Evolutionary conservation across 2,329 filamentous ascomycete species (phyloP), one percentile per base, ranked within the genome.

Genomic region (Incumbomyces lentus): DNA sequence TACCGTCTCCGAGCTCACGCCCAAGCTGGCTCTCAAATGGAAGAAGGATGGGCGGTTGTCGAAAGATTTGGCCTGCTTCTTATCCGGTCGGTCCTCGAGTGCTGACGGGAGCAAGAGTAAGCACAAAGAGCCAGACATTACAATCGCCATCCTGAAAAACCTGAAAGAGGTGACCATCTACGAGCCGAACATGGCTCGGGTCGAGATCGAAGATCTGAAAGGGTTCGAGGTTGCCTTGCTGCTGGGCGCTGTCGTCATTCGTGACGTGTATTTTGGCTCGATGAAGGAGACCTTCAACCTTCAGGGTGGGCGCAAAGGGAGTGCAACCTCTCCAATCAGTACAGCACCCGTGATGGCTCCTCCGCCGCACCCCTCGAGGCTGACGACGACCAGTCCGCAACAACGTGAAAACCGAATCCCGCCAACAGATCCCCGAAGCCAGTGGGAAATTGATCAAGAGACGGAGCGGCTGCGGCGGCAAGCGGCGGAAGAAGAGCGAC

Each of bases 201-300:
- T 96, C 10, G 89, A 96, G 36, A 80, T 96, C 51, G 88, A 98
- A 63, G 92, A 98, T 64, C 80, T 84, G 48, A 96, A 95, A 64
- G 92, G 92, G 0, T 70, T 96, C 3, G 92, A 98, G 62, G 77
- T 96, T 1, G 81, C 89, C 1, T 66, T 96, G 17, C 59, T 82
- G 22, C 66, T 82, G 0, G 68, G 75, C 13, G 77, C 76, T 0
- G 68, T 76, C 1, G 75, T 78, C 11, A 80, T 82, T 48, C 69
- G 75, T 18, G 78, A 82, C 55, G 64, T 82, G 4, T 82, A 73
- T 62, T 80, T 79, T 56, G 67, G 74, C 49, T 75, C 81, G 3
- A 76, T 80, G 46, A 75, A 76, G 14, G 85, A 94, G 55, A 72
- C 80, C 3, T 96, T 95, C 68, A 92, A 95, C 61, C 73, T 88